Conservation (phyloP, 2,329 filamentous ascomycete species). For the Knufia petricola region DNA sequence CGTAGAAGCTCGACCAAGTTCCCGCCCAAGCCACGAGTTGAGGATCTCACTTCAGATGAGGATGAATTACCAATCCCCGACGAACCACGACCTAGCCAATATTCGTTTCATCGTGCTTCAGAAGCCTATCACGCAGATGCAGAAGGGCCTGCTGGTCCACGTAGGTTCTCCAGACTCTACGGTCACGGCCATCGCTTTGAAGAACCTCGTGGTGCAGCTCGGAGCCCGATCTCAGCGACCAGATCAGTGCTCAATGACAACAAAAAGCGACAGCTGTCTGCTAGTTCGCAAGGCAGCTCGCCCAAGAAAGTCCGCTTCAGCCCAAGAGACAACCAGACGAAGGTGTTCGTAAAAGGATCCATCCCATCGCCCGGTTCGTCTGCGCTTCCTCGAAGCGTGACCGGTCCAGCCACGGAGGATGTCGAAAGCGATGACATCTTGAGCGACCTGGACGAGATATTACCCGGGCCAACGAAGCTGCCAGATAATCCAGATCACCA, state of each 20-base stretch:
- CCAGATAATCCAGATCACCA: neutral
- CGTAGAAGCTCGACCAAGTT: neutral
- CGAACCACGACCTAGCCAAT: neutral
- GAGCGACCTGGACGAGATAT: neutral
- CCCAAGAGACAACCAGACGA: neutral
- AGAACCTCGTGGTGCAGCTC: neutral
- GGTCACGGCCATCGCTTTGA: neutral
- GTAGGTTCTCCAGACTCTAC: neutral
- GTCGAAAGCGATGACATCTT: neutral
- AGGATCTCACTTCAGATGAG: too few species aligned
- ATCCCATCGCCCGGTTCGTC: too few species aligned
- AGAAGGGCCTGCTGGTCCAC: neutral
- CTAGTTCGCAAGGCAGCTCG: neutral
- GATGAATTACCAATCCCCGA: neutral
- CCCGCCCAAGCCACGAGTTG: neutral
- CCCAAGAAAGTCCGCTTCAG: conserved; percentile 3
- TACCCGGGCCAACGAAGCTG: neutral
- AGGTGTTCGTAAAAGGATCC: too few species aligned
- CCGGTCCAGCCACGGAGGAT: neutral
- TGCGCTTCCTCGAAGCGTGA: neutral
- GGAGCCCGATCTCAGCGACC: too few species aligned
- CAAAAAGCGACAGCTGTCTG: neutral
- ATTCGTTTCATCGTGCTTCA: neutral
- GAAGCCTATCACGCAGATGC: neutral
- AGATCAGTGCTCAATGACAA: neutral